Evolutionary conservation across 495 filamentous ascomycete genomes (phyloP), one percentile per base, ranked within the genome.

Genomic region (Xylaria sp.): DNA sequence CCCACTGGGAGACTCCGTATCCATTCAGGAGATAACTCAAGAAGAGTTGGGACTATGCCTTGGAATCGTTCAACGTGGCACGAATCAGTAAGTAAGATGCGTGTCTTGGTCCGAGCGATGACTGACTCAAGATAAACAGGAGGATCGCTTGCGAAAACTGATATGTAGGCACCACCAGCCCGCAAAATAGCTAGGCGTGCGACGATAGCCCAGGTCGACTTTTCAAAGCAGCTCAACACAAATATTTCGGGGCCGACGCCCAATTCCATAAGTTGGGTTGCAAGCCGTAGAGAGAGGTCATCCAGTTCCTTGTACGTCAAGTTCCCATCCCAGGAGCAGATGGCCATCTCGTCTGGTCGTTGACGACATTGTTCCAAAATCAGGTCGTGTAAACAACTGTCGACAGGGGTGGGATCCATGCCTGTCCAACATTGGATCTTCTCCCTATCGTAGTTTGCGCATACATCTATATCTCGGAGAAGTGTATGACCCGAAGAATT

Each of bases 221-320:
- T 86, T 37, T 88, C 85, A 52, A 90, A 89, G 71, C 83, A 88
- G 21, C 89, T 76, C 5, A 82, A 84, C 58, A 90, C 86, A 29
- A 85, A 77, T 15, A 72, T 72, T 76, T 88, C 86, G 1, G 85
- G 82, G 3, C 83, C 81, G 41, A 88, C 83, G 2, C 86, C 86
- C n/a, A 61, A 11, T 21, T 50, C 55, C 40, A 46, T 52, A n/a
- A 69, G 67, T 15, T 74, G 63, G 9, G 46, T 33, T 6, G 85
- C 82, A 3, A 87, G 72, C 4, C 61, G 63, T 6, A 73, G 68
- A 5, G 84, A 75, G 5, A 78, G 74, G 0, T 68, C 41, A n/a
- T 82, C 74, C 0, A 82, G 46, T 64, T 84, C 75, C 15, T 57
- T 31, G 48, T 83, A 85, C 0, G 81, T 78, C 37, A 81, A 66